Evolutionary conservation across 495 filamentous ascomycete species (phyloP).

Genomic region (Lophiotrema nucula): DNA sequence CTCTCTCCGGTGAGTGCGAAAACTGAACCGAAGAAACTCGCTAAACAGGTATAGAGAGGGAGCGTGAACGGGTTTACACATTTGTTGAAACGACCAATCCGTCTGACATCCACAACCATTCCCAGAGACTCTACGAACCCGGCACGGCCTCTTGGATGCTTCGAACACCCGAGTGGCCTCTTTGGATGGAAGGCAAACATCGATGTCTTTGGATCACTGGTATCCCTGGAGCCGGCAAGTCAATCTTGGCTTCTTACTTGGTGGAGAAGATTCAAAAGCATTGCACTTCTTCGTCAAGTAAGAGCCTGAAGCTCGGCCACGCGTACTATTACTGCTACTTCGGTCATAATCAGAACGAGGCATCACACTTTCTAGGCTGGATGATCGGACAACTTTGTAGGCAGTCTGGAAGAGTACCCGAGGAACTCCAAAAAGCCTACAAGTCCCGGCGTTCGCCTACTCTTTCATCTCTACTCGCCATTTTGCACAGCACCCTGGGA

Average conservation of each 20-base stretch:
- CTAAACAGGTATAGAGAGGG: too few species aligned
- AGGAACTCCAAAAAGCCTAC: not conserved
- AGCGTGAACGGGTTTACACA: not conserved
- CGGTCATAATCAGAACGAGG: slow-evolving; percentile 38
- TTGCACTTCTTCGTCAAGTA: slow-evolving; percentile 10
- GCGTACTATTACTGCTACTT: slow-evolving; percentile 47
- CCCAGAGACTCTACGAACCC: slow-evolving; percentile 9
- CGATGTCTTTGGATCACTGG: slow-evolving; percentile 44
- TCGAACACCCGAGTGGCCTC: slow-evolving; percentile 17
- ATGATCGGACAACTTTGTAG: slow-evolving; percentile 41
- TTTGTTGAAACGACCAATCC: not conserved
- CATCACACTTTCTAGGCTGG: slow-evolving; percentile 23
- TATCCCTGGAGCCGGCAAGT: slow-evolving; percentile 48
- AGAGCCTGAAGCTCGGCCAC: not conserved
- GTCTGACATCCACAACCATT: slow-evolving; percentile 27
- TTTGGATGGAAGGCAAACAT: slow-evolving; percentile 25
- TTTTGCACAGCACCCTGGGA: slow-evolving; percentile 5
- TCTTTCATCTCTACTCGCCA: not conserved
- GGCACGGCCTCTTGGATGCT: slow-evolving; percentile 36
- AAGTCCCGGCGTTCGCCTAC: not conserved
- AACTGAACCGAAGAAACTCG: too few species aligned
- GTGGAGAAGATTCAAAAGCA: slow-evolving; percentile 32
- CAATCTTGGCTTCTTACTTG: slow-evolving; percentile 41
- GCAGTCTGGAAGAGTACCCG: slow-evolving; percentile 23
- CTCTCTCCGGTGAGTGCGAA: too few species aligned